These are phyloP conservation scores for Trichodelitschia bisporula DNA, from an alignment of 495 filamentous ascomycete genomes.

Conservation along the genomic window DNA sequence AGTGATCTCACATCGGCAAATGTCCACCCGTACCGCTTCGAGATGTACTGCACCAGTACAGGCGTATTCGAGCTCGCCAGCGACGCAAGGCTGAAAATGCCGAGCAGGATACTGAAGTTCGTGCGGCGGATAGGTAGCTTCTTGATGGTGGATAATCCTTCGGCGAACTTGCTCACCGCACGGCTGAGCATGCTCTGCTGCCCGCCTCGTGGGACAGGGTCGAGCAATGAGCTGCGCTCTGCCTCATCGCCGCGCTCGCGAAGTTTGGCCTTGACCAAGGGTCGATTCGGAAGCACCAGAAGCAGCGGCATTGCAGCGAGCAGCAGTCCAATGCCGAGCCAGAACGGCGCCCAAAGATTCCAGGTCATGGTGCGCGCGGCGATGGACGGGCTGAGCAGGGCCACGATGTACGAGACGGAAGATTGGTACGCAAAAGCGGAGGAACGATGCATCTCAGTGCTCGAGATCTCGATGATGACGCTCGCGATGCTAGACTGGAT, in stretches of 20 bases:
- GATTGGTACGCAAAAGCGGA: constrained; percentile 9
- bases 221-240: not conserved
- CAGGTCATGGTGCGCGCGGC: constrained; percentile 8
- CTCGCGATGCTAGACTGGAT: constrained; percentile 8
- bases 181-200: constrained; percentile 1
- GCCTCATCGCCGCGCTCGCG: constrained; percentile 1
- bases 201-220: no score
- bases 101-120: constrained; percentile 8
- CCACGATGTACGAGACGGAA: constrained; percentile 7
- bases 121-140: no score
- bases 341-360: constrained; percentile 9
- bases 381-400: constrained; percentile 8
- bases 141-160: no score
- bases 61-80: constrained; percentile 9
- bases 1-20: no score
- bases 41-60: constrained; percentile 10
- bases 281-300: constrained; percentile 2
- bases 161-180: constrained; percentile 1
- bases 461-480: constrained; percentile 3
- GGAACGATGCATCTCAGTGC: constrained; percentile 8
- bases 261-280: no score
- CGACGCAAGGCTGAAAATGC: constrained; percentile 7
- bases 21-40: constrained; percentile 9
- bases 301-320: constrained; percentile 5
- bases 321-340: constrained; percentile 6